Base-by-base conservation (phyloP, 1,284 basidiomycete species). In the Phellopilus nigrolimitatus region DNA sequence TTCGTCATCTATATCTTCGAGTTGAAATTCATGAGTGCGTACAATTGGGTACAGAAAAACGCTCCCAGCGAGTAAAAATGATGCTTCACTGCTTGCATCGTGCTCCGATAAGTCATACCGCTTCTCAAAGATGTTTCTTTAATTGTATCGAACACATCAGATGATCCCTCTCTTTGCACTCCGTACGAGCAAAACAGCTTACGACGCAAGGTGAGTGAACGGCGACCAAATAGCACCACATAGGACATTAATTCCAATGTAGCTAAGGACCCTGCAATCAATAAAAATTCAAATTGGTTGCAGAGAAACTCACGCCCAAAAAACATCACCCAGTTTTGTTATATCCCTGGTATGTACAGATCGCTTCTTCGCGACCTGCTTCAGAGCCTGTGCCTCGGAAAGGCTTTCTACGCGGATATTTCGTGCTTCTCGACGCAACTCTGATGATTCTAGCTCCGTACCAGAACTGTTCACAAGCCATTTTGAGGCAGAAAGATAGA, bases 141-240 rank as follows among this genome's bases (percentile, higher is more conserved):
- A 48, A 27, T 37, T 39, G 43, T 13, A 44, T 49, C 4, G 30
- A 27, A 13, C 47, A 4, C 19, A n/a, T 37, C 27, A 25, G 13
- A n/a, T 21, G 33, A 39, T 27, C 19, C 13, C 12, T 48, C 5
- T 30, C 13, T 6, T 17, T 12, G 22, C n/a, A 31, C 12, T n/a
- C n/a, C 17, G 3, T 36, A 5, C 12, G 25, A 25, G 22, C 39
- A 47, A 24, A 5, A n/a, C 47, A 66, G n/a, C 81, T 62, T 60
- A 86, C 84, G 88, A 74, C 13, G 82, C 78, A 39, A 91, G 78
- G 61, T 91, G 87, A 10, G 79, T 79, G 62, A 89, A 90, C 0
- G 88, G 88, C 12, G 78, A 71, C 88, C 88, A 91, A 33, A 88
- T 80, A 55, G 78, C 71, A n/a, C 88, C 88, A 53, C 83, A 89